Evolutionary conservation across 345 rosid species (phyloP).

Genomic region (Diplotaxis tenuifolia): DNA sequence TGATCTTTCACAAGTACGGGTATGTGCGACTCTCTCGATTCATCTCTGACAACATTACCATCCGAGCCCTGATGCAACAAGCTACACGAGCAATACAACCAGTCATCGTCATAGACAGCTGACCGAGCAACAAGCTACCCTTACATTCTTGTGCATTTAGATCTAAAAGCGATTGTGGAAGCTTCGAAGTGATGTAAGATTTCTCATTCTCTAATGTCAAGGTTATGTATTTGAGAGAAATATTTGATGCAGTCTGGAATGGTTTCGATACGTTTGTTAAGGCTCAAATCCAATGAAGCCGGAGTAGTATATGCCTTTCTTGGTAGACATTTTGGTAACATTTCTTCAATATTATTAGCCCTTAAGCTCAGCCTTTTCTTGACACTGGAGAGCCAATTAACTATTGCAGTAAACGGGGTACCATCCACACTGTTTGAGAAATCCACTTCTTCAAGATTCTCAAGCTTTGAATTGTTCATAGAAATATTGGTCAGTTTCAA

Average conservation of each 20-base stretch:
- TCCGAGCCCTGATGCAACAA: neutral
- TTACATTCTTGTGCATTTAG: no score
- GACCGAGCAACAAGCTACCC: neutral
- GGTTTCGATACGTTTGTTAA: no score
- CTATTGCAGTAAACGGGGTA: neutral
- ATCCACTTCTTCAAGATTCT: neutral
- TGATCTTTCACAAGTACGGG: neutral
- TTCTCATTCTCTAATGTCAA: no score
- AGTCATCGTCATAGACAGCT: neutral
- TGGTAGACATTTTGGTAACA: no score
- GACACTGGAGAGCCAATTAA: neutral
- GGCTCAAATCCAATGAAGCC: no score
- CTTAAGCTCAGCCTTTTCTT: neutral
- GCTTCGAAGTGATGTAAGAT: no score
- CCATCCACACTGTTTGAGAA: neutral
- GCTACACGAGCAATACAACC: neutral
- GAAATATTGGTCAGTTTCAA: neutral
- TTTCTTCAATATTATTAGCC: neutral
- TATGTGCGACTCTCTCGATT: neutral
- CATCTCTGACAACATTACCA: neutral
- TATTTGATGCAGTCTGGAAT: no score
- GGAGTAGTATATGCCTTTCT: no score
- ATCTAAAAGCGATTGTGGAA: no score
- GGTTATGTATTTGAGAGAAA: no score
- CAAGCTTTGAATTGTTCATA: neutral